Conservation (phyloP, 2,329 filamentous ascomycete species). For the Verticillium albo-atrum region DNA sequence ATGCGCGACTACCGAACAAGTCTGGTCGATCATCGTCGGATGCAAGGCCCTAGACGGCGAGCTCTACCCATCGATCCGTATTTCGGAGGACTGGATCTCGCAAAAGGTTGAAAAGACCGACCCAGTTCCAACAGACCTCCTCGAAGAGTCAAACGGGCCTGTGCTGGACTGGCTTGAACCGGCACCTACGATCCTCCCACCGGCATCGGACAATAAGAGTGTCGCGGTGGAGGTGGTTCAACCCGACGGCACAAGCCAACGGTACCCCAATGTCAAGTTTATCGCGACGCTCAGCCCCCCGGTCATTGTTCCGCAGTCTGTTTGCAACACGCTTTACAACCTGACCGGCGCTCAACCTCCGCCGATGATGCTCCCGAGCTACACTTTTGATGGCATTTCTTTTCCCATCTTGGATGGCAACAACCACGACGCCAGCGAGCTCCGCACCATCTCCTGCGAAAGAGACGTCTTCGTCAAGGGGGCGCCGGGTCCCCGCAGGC, state of each 20-base stretch:
- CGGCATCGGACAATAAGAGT: conserved; percentile 40
- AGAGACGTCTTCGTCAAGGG: conserved; percentile 40
- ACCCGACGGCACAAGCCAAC: conserved; percentile 37
- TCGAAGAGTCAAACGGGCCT: conserved; percentile 26
- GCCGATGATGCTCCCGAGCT: conserved; percentile 30
- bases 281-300: conserved; percentile 71
- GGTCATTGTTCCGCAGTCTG: conserved; percentile 60
- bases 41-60: conserved; percentile 46
- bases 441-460: conserved; percentile 47
- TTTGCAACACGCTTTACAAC: conserved; percentile 59
- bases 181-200: conserved; percentile 54
- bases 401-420: conserved; percentile 49
- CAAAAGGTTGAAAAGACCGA: conserved; percentile 57
- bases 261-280: conserved; percentile 69
- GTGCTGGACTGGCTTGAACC: conserved; percentile 72
- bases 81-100: conserved; percentile 72
- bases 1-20: conserved; percentile 38
- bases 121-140: conserved; percentile 36
- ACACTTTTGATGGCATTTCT: conserved; percentile 52
- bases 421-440: conserved; percentile 52
- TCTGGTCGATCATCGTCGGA: conserved; percentile 66
- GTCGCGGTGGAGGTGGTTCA: conserved; percentile 49
- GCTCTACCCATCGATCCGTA: conserved; percentile 57
- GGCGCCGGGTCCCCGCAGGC: conserved; percentile 26
- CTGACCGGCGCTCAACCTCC: conserved; percentile 44